phyloP scores from a whole-genome alignment of 2,329 filamentous ascomycete genomes.

The Hortaea werneckii region DNA sequence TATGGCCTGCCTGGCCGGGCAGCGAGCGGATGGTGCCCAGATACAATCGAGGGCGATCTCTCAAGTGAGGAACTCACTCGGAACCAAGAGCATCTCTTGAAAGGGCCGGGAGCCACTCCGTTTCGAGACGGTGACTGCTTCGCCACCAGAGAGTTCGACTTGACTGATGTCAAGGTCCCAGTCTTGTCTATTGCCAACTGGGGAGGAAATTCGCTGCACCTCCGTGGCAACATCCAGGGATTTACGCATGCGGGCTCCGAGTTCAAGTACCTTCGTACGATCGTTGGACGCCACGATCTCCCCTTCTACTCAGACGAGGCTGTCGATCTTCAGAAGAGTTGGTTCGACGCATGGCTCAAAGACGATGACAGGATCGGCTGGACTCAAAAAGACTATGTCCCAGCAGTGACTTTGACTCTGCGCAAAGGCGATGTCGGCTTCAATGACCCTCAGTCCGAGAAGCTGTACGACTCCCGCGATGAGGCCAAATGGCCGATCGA shows the following conservation, averaged over 20 bases:
- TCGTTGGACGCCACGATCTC: slow-evolving; percentile 60
- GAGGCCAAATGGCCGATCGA: slow-evolving; percentile 59
- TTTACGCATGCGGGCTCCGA: slow-evolving; percentile 54
- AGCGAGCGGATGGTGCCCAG: slow-evolving; percentile 42
- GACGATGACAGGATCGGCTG: slow-evolving; percentile 54
- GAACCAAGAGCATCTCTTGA: slow-evolving; percentile 34
- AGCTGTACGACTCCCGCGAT: slow-evolving; percentile 42
- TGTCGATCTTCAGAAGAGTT: slow-evolving; percentile 56
- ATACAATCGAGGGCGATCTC: slow-evolving; percentile 50
- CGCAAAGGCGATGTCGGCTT: slow-evolving; percentile 58
- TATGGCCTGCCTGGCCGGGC: slow-evolving; percentile 44
- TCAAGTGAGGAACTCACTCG: slow-evolving; percentile 40
- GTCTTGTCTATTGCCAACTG: slow-evolving; percentile 59
- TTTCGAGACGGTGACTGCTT: slow-evolving; percentile 58
- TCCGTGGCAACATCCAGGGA: slow-evolving; percentile 53
- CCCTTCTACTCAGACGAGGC: slow-evolving; percentile 64
- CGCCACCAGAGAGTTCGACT: slow-evolving; percentile 52
- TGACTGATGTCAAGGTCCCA: slow-evolving; percentile 59
- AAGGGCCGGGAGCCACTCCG: slow-evolving; percentile 39
- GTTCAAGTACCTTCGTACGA: slow-evolving; percentile 59
- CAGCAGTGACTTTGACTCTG: slow-evolving; percentile 51
- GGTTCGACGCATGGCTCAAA: slow-evolving; percentile 62
- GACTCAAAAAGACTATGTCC: slow-evolving; percentile 46
- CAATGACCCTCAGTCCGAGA: slow-evolving; percentile 54
- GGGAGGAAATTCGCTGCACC: slow-evolving; percentile 3